Percentiles rank a stretch among this genome's conserved stretches.
These are phyloP conservation scores for Leccinum holopus DNA, from an alignment of 1,284 basidiomycete genomes.

Conservation along the genomic window DNA sequence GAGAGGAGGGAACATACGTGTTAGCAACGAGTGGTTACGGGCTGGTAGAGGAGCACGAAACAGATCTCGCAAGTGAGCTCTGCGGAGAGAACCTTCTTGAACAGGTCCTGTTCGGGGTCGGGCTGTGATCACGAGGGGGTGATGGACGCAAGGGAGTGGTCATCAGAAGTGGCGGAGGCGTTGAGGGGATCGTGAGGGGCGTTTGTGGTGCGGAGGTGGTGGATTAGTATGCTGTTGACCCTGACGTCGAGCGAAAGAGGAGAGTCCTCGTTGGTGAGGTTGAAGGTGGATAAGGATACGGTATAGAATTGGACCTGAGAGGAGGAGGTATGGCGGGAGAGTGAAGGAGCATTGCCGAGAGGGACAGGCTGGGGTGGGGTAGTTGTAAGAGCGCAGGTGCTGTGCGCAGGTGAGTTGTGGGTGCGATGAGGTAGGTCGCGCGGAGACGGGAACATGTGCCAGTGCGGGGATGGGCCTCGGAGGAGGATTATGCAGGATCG, in stretches of 20 bases:
- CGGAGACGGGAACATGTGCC: conserved; percentile 35
- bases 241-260: conserved; percentile 52
- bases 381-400: conserved; percentile 28
- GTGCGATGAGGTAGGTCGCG: conserved; percentile 37
- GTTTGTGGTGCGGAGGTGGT: conserved; percentile 39
- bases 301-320: conserved; percentile 38
- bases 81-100: conserved; percentile 69
- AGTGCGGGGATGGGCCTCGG: conserved; percentile 29
- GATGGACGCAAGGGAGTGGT: conserved; percentile 20
- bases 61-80: conserved; percentile 92
- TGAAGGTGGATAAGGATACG: conserved; percentile 24
- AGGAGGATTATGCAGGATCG: conserved; percentile 65
- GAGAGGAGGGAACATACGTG: conserved; percentile 59
- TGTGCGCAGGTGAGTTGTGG: conserved; percentile 38
- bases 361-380: conserved; percentile 23
- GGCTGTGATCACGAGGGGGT: conserved; percentile 22
- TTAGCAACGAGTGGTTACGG: conserved; percentile 91
- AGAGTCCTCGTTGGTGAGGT: conserved; percentile 3
- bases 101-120: conserved; percentile 32
- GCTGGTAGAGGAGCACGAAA: conserved; percentile 79
- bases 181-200: conserved; percentile 21
- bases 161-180: conserved; percentile 20
- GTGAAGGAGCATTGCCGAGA: conserved; percentile 15
- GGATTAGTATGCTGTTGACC: conserved; percentile 55
- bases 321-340: conserved; percentile 26